These are phyloP conservation scores for Chlamydomonas applanata DNA, from an alignment of 139 green algal genomes.

Conservation along the genomic window DNA sequence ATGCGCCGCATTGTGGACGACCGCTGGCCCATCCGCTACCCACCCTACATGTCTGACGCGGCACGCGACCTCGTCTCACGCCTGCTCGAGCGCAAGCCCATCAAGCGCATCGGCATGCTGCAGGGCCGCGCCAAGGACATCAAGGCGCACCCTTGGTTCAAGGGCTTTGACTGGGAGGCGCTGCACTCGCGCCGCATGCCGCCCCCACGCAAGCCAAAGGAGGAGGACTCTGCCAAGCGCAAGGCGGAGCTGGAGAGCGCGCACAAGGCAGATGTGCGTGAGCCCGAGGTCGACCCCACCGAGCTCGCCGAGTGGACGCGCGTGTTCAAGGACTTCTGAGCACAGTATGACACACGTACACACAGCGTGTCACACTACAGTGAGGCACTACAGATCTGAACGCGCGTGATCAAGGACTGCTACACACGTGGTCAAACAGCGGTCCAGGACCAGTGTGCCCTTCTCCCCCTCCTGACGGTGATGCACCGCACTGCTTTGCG, in stretches of 20 bases:
- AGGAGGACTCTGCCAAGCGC: conserved; percentile 23
- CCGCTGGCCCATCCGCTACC: conserved; percentile 82
- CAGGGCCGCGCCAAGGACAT: conserved; percentile 72
- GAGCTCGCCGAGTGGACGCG: conserved; percentile 22
- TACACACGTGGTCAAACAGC: too few relatives aligned
- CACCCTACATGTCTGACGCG: conserved; percentile 69
- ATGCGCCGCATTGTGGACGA: conserved; percentile 95
- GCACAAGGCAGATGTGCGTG: not conserved
- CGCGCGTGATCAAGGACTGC: too few relatives aligned
- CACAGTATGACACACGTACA: too few relatives aligned
- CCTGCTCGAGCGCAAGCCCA: conserved; percentile 88
- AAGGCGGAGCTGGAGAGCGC: conserved; percentile 20
- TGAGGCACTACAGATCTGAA: too few relatives aligned
- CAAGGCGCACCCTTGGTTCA: conserved; percentile 93
- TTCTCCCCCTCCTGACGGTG: too few relatives aligned
- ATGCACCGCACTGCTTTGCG: too few relatives aligned
- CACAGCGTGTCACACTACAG: too few relatives aligned
- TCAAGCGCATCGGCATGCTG: conserved; percentile 86
- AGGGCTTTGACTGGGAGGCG: conserved; percentile 86
- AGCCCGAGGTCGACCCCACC: not conserved
- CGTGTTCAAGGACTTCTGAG: conserved; percentile 20
- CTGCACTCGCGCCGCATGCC: conserved; percentile 74
- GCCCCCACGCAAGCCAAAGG: conserved; percentile 28
- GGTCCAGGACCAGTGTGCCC: too few relatives aligned
- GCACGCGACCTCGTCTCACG: conserved; percentile 68